Conservation (phyloP, 2,329 filamentous ascomycete genomes). For the Metarhizium sp. region DNA sequence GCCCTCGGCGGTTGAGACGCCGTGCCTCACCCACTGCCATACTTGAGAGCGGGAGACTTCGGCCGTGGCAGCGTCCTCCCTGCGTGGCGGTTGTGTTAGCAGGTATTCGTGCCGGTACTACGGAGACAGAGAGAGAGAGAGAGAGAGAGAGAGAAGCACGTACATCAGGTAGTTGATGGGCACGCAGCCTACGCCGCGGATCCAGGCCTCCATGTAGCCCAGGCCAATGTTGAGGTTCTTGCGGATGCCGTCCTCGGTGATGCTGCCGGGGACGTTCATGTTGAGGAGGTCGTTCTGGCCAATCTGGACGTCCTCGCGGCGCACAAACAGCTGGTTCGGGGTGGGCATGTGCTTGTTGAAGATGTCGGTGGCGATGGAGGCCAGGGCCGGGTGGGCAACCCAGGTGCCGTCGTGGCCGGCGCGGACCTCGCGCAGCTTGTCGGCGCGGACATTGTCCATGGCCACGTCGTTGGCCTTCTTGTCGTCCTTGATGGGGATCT, state of each 20-base stretch:
- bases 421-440: constrained; percentile 92
- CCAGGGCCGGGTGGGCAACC: constrained; percentile 94
- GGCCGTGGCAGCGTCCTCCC: constrained; percentile 91
- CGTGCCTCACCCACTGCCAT: constrained; percentile 85
- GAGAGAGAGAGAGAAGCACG: constrained; percentile 9
- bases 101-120: too few species aligned
- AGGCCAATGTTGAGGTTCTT: constrained; percentile 98
- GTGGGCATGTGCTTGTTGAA: constrained; percentile 99
- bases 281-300: constrained; percentile 86
- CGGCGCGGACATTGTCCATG: constrained; percentile 85
- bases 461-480: constrained; percentile 83
- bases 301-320: constrained; percentile 81
- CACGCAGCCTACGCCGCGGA: constrained; percentile 88
- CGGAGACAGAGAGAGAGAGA: too few species aligned
- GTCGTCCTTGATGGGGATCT: constrained; percentile 98
- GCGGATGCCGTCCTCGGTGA: constrained; percentile 90
- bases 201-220: constrained; percentile 98
- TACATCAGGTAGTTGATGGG: constrained; percentile 96
- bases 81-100: constrained; percentile 13
- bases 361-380: constrained; percentile 76
- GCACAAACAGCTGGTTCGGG: constrained; percentile 88
- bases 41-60: constrained; percentile 92
- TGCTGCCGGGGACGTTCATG: constrained; percentile 89
- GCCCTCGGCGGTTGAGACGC: constrained; percentile 70
- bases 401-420: constrained; percentile 95